Evolutionary conservation across 2,329 filamentous ascomycete species (phyloP), one percentile per base, ranked within the genome.

Genomic region (Beauveria asiatica): DNA sequence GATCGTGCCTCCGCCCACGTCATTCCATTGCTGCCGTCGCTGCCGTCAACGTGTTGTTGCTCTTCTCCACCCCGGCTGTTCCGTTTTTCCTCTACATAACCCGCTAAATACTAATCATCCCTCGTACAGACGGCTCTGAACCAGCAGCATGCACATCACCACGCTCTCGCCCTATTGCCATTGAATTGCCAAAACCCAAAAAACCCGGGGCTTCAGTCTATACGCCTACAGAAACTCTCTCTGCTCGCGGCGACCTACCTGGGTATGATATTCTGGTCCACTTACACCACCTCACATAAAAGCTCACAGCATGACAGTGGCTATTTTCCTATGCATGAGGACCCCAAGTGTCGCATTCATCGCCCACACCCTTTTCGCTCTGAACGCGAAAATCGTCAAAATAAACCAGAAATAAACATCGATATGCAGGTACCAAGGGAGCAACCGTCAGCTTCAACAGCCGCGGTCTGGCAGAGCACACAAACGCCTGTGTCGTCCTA

Each of bases 291-390:
- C 19, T 33, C 37, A 9, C 19, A 46, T 63, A 64, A n/a, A 65
- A 46, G 42, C 23, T 51, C 27, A 50, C 1, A 30, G 41, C 2
- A 7, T 19, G 11, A 41, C 64, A 85, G 83, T 68, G 83, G 79
- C 30, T 86, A 85, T 66, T 86, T 86, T 65, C 82, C 83, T 19
- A 70, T 80, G 37, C 82, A 85, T 70, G 83, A 85, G 69, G 80
- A 85, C 56, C 77, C 80, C 46, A 72, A 69, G 55, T 67, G 69
- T 60, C 74, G 77, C 57, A 68, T 81, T 19, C 76, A 78, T 62
- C 76, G 75, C 50, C 74, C 79, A 59, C 81, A 84, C 63, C 80
- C 80, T 1, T 83, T 83, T 65, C 73, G 78, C 58, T 72, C 72
- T 5, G 73, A 37, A 16, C 33, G 33, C 33, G 33, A 76, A 65